These are phyloP conservation scores for Rhipidocladum racemiflorum DNA, from an alignment of 176 grass and related monocot genomes.

Conservation along the genomic window DNA sequence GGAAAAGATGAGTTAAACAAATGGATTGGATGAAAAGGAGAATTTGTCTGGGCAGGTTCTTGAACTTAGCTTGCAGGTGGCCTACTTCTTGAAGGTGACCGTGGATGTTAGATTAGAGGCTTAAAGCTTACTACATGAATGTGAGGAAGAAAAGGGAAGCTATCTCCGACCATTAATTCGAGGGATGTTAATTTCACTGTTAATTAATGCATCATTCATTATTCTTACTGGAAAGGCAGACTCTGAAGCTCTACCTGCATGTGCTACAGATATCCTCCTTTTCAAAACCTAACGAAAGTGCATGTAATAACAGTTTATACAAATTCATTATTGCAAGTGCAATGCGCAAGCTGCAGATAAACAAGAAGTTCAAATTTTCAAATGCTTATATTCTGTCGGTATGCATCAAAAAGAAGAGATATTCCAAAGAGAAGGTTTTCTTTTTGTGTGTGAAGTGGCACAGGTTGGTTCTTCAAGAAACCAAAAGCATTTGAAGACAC, in stretches of 20 bases:
- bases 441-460: background rate
- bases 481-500: background rate
- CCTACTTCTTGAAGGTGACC: slow-evolving; percentile 12
- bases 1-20: background rate
- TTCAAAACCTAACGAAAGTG: background rate
- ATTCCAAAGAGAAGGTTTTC: background rate
- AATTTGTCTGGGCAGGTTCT: background rate
- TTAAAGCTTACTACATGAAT: background rate
- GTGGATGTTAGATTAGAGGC: background rate
- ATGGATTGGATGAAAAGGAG: background rate
- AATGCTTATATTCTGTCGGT: slow-evolving; percentile 1
- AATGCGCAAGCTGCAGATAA: background rate
- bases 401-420: background rate
- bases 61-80: slow-evolving; percentile 21
- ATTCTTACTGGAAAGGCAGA: slow-evolving; percentile 33
- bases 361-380: background rate
- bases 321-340: background rate
- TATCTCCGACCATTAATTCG: background rate
- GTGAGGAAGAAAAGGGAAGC: slow-evolving; percentile 10
- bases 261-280: background rate
- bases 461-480: background rate
- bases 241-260: slow-evolving; percentile 7
- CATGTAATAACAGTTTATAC: background rate
- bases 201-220: slow-evolving; percentile 19
- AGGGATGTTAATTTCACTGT: slow-evolving; percentile 20